phyloP scores from a whole-genome alignment of 2,329 filamentous ascomycete genomes.

The Penicillium sp. region DNA sequence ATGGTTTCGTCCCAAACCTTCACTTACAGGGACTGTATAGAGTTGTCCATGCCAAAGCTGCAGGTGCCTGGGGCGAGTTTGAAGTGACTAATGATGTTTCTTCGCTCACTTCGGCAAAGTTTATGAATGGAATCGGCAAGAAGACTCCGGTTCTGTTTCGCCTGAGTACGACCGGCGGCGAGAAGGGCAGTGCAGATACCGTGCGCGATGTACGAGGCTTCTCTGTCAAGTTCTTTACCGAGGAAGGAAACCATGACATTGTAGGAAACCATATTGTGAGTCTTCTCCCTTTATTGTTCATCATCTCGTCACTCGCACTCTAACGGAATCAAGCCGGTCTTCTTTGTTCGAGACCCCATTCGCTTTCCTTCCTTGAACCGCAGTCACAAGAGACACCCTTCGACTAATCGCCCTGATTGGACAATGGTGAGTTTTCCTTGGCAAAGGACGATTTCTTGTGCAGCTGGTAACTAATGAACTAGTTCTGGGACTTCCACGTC shows the following conservation, averaged over 20 bases:
- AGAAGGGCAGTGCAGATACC: slow-evolving; percentile 54
- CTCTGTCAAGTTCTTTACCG: slow-evolving; percentile 57
- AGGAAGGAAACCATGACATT: slow-evolving; percentile 52
- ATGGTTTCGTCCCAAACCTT: too few relatives aligned
- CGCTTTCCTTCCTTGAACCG: slow-evolving; percentile 53
- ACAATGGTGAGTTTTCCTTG: slow-evolving; percentile 50
- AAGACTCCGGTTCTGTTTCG: slow-evolving; percentile 56
- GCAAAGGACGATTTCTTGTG: background rate
- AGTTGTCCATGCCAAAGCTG: slow-evolving; percentile 64
- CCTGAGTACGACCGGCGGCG: slow-evolving; percentile 53
- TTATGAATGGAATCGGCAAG: slow-evolving; percentile 59
- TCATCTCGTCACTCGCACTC: background rate
- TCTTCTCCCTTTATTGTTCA: background rate
- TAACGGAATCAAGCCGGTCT: slow-evolving; percentile 39
- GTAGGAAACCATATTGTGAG: slow-evolving; percentile 32
- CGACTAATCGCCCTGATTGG: slow-evolving; percentile 66
- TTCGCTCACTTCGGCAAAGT: slow-evolving; percentile 56
- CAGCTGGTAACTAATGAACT: background rate
- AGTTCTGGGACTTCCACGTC: slow-evolving; percentile 64
- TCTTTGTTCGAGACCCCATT: slow-evolving; percentile 51
- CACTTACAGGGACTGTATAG: slow-evolving; percentile 18
- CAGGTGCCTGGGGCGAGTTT: slow-evolving; percentile 62
- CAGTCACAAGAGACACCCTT: slow-evolving; percentile 68
- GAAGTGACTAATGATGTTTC: slow-evolving; percentile 64
- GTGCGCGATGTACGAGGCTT: slow-evolving; percentile 56